Base-by-base conservation (phyloP, 768 basidiomycete genomes). In the Kwoniella newhampshirensis region DNA sequence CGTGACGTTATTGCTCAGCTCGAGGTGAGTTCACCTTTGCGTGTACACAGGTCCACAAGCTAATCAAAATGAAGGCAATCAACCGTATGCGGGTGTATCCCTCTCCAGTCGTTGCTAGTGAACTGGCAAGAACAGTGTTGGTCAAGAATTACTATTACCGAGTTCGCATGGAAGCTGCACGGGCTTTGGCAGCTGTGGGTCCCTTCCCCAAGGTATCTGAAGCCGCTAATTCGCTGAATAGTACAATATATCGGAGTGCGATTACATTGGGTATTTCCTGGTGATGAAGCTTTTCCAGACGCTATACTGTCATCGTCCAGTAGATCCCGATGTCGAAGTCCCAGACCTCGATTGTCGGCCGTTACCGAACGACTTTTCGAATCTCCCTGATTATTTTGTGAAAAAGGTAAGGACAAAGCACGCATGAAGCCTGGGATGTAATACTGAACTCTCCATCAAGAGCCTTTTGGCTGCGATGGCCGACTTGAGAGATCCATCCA, bases 81-180 rank as follows among this genome's bases (percentile, higher is more conserved):
- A 81, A 87, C 65, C 91, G 91, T 1, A 81, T 99, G 36, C 81
- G 87, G 3, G 46, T 60, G 2, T 61, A 74, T 26, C 73, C 70
- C 1, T 66, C 72, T 1, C 72, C 75, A 3, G 71, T 75, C 6
- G 65, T 75, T 5, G 68, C 87, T 82, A 76, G 86, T 85, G 74
- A 88, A 9, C 81, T 97, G 50, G 91, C 94, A 47, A 92, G 91
- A 79, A 92, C 91, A 0, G 87, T 92, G 0, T 81, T 98, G 26
- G 94, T 97, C 11, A 85, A 88, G 25, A 96, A 96, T 73, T 98
- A 98, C 77, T 97, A 89, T 77, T 94, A 87, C 75, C 87, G 93
- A 21, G 88, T 98, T 50, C 89, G 96, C 3, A 92, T 90, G 78
- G 94, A 97, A 77, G 96, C 96, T 1, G 91, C 89, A 3, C 77